A percentile compares a stretch with the other conserved stretches of the same genome.
Evolutionary conservation across 2,329 filamentous ascomycete genomes (phyloP).

Genomic region (Raffaelea deltoideospora): DNA sequence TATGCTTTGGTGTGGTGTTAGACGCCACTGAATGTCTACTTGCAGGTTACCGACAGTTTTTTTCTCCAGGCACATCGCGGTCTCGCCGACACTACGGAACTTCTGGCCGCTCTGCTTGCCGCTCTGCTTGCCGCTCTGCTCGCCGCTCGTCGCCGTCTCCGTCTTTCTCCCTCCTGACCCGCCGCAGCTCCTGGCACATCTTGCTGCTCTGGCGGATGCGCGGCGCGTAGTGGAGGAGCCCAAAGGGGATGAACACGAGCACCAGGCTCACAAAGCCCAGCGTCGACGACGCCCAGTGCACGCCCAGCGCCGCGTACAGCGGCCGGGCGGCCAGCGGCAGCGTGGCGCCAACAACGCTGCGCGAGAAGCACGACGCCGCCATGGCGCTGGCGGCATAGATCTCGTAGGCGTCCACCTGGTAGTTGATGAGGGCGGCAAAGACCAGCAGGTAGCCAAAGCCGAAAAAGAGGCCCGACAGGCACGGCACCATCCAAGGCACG

Average conservation of each 20-base stretch:
- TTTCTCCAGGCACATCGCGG: too few relatives aligned
- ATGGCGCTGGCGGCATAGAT: constrained; percentile 46
- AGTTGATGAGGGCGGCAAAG: constrained; percentile 38
- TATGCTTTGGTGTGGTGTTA: too few relatives aligned
- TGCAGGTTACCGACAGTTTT: too few relatives aligned
- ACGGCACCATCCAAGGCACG: constrained; percentile 32
- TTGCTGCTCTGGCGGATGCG: constrained; percentile 16
- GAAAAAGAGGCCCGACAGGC: constrained; percentile 22
- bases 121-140: too few relatives aligned
- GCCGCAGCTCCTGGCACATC: neutral
- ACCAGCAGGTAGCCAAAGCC: constrained; percentile 22
- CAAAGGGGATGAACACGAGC: constrained; percentile 39
- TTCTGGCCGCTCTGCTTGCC: too few relatives aligned
- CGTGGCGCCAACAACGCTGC: constrained; percentile 39
- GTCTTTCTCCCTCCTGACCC: too few relatives aligned
- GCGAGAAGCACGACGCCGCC: constrained; percentile 45
- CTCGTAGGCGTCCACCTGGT: constrained; percentile 37
- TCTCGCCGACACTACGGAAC: too few relatives aligned
- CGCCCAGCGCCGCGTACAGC: constrained; percentile 45
- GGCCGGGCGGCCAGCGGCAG: constrained; percentile 41
- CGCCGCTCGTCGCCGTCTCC: too few relatives aligned
- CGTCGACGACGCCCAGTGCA: constrained; percentile 41
- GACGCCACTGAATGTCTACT: too few relatives aligned
- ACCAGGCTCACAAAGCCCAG: constrained; percentile 27
- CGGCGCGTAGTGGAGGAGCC: constrained; percentile 36